phyloP scores from a whole-genome alignment of 129 eudicot genomes.

The Flaveria trinervia region DNA sequence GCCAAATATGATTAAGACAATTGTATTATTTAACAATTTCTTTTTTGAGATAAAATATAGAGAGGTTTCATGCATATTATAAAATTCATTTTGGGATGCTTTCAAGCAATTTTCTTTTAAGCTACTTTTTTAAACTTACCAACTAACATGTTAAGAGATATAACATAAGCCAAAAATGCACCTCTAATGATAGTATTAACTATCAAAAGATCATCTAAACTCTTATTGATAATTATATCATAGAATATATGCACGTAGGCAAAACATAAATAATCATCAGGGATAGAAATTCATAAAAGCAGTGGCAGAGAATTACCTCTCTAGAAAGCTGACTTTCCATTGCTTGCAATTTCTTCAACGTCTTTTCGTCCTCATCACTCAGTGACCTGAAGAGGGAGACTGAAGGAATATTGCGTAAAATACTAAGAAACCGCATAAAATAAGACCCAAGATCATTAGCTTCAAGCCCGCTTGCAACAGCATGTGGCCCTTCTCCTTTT shows the following conservation, averaged over 20 bases:
- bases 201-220: neutral
- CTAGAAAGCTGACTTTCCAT: slow-evolving; percentile 69
- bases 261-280: neutral
- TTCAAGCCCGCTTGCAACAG: slow-evolving; percentile 66
- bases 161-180: neutral
- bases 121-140: neutral
- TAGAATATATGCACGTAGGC: neutral
- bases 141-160: neutral
- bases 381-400: slow-evolving; percentile 75
- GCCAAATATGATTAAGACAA: neutral
- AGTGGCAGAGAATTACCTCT: slow-evolving; percentile 51
- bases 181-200: neutral
- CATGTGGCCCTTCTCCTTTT: slow-evolving; percentile 64
- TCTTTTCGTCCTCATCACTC: slow-evolving; percentile 70
- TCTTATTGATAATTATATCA: neutral
- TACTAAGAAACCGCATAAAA: slow-evolving; percentile 73
- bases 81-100: neutral
- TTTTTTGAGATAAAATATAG: neutral
- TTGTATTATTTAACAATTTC: neutral
- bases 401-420: slow-evolving; percentile 77
- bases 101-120: neutral
- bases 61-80: neutral
- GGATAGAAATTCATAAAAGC: neutral
- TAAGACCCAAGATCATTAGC: slow-evolving; percentile 86
- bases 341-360: slow-evolving; percentile 74